Conservation (phyloP, 441 rosid species). For the Gossypium lobatum region DNA sequence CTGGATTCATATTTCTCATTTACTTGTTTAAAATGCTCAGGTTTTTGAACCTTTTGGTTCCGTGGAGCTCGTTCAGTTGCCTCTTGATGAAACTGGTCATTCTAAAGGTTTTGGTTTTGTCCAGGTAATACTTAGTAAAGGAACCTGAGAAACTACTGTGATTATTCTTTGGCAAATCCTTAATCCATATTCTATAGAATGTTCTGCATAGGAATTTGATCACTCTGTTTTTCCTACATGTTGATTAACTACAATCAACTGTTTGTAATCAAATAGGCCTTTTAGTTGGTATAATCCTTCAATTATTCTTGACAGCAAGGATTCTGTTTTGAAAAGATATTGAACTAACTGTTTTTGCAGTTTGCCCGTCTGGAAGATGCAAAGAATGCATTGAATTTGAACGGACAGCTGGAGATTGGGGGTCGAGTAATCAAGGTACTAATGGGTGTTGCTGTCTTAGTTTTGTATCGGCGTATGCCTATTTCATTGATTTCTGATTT, state of each 20-base stretch:
- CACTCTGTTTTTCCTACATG: not conserved
- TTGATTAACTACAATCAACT: not conserved
- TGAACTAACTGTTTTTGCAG: slow-evolving; percentile 29
- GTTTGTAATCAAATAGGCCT: not conserved
- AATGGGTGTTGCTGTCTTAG: not conserved
- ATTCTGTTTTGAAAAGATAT: slow-evolving; percentile 3
- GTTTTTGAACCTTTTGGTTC: slow-evolving; percentile 92
- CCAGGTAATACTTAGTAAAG: slow-evolving; percentile 43
- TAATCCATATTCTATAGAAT: not conserved
- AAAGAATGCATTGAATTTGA: slow-evolving; percentile 75
- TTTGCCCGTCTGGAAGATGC: slow-evolving; percentile 98
- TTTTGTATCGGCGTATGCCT: not conserved
- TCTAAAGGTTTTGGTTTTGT: slow-evolving; percentile 98
- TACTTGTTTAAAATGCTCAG: slow-evolving; percentile 32
- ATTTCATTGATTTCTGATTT: not conserved
- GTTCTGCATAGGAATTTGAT: not conserved
- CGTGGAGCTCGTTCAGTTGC: slow-evolving; percentile 96
- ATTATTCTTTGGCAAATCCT: not conserved
- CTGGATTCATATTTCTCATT: not conserved
- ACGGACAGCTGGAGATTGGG: slow-evolving; percentile 90
- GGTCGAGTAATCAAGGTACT: slow-evolving; percentile 86
- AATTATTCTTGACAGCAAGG: not conserved
- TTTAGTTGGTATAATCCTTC: not conserved
- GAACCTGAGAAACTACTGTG: not conserved
- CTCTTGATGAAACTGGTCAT: slow-evolving; percentile 79